phyloP scores from a whole-genome alignment of 768 basidiomycete genomes.

The Trametopsis cervina region DNA sequence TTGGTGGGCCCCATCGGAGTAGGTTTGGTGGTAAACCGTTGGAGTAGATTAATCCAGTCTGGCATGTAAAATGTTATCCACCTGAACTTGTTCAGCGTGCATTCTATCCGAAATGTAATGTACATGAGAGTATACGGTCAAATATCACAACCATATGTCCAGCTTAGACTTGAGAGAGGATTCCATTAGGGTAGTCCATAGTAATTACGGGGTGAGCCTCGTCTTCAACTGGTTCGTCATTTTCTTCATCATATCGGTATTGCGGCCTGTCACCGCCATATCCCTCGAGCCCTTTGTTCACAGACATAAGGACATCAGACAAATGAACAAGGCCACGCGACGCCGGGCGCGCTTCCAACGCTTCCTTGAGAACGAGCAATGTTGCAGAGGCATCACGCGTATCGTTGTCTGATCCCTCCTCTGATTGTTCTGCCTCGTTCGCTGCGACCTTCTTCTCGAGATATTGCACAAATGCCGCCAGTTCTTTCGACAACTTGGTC shows the following conservation, averaged over 20 bases:
- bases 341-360: slow-evolving; percentile 5
- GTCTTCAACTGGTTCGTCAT: neutral
- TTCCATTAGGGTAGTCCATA: neutral
- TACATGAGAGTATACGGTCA: neutral
- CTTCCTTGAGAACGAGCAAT: slow-evolving; percentile 9
- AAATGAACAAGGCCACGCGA: slow-evolving; percentile 16
- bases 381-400: slow-evolving; percentile 3
- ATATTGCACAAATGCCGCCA: slow-evolving; percentile 12
- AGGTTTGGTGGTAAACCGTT: slow-evolving; percentile 16
- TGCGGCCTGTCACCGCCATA: neutral
- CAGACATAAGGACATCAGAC: slow-evolving; percentile 18
- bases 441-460: slow-evolving; percentile 11
- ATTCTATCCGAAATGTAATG: neutral
- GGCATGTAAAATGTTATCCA: neutral
- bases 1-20: slow-evolving; percentile 28
- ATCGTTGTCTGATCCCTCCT: neutral
- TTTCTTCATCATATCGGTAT: neutral
- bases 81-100: neutral
- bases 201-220: neutral
- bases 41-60: slow-evolving; percentile 3
- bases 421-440: slow-evolving; percentile 1
- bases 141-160: too few relatives aligned
- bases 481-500: slow-evolving; percentile 17
- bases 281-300: slow-evolving; percentile 10
- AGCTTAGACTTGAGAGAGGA: too few relatives aligned